These are phyloP conservation scores for Biancaea sappan DNA, from an alignment of 306 rosid species.

Conservation along the genomic window DNA sequence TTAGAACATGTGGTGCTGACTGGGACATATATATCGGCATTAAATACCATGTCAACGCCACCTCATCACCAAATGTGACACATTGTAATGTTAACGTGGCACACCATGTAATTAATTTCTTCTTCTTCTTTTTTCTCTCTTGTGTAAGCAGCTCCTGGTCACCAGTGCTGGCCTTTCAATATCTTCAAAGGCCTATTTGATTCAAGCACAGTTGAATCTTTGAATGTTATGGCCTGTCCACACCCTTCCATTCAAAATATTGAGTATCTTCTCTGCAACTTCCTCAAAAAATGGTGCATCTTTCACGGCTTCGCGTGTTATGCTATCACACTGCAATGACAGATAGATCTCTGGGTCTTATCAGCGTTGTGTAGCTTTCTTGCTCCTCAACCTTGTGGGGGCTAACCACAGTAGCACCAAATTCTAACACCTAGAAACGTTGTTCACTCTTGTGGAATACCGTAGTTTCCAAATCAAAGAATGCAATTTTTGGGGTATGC, in stretches of 20 bases:
- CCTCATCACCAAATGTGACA: too few relatives aligned
- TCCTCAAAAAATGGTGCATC: constrained; percentile 79
- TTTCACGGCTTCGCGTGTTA: constrained; percentile 62
- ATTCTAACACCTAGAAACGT: constrained; percentile 73
- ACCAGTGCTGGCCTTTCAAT: constrained; percentile 67
- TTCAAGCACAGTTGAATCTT: constrained; percentile 82
- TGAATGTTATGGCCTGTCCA: constrained; percentile 96
- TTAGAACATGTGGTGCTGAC: too few relatives aligned
- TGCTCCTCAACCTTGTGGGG: constrained; percentile 73
- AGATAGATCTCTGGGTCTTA: constrained; percentile 68
- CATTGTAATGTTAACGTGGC: too few relatives aligned
- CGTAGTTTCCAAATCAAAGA: constrained; percentile 93
- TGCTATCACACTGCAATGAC: constrained; percentile 64
- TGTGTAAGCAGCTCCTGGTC: too few relatives aligned
- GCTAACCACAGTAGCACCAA: constrained; percentile 86
- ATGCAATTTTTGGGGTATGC: constrained; percentile 63
- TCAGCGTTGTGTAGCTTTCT: constrained; percentile 71
- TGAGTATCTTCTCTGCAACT: constrained; percentile 78
- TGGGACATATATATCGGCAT: too few relatives aligned
- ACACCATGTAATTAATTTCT: too few relatives aligned
- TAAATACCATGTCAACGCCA: too few relatives aligned
- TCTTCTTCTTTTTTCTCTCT: too few relatives aligned
- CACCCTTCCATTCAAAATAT: constrained; percentile 72
- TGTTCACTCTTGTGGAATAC: constrained; percentile 73
- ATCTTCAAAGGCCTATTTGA: constrained; percentile 72